Evolutionary conservation across 2,329 filamentous ascomycete species (phyloP).

Genomic region (Exophiala sp.): DNA sequence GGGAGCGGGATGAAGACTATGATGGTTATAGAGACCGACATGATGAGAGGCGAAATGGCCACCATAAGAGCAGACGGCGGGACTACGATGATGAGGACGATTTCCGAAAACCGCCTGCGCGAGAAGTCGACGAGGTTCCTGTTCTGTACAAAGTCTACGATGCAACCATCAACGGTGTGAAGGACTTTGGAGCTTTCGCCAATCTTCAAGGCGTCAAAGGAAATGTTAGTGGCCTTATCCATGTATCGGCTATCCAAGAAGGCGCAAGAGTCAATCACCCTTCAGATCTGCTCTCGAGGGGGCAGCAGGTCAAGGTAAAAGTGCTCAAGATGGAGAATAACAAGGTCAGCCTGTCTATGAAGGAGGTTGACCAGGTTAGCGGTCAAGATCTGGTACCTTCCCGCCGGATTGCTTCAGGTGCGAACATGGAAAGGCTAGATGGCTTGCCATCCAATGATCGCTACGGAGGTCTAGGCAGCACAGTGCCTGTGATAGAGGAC

Average conservation of each 20-base stretch:
- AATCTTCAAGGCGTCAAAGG: slow-evolving; percentile 83
- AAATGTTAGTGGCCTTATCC: slow-evolving; percentile 88
- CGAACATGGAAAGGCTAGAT: slow-evolving; percentile 80
- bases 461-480: slow-evolving; percentile 51
- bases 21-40: slow-evolving; percentile 31
- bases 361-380: slow-evolving; percentile 88
- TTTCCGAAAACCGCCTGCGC: slow-evolving; percentile 63
- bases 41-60: slow-evolving; percentile 31
- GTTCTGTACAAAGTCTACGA: slow-evolving; percentile 84
- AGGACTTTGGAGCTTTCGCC: slow-evolving; percentile 94
- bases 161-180: slow-evolving; percentile 84
- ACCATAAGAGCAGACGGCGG: slow-evolving; percentile 39
- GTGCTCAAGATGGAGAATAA: slow-evolving; percentile 79
- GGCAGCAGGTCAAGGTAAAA: slow-evolving; percentile 88
- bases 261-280: slow-evolving; percentile 87
- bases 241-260: slow-evolving; percentile 83
- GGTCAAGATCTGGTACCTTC: slow-evolving; percentile 80
- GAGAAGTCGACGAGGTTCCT: slow-evolving; percentile 77
- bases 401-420: slow-evolving; percentile 76
- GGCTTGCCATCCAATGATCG: slow-evolving; percentile 58
- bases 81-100: slow-evolving; percentile 54
- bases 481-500: slow-evolving; percentile 62
- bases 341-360: slow-evolving; percentile 89
- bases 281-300: slow-evolving; percentile 75
- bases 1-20: slow-evolving; percentile 47